Evolutionary conservation across 1,284 basidiomycete species (phyloP).

Genomic region (Hypsizygus ulmarius): DNA sequence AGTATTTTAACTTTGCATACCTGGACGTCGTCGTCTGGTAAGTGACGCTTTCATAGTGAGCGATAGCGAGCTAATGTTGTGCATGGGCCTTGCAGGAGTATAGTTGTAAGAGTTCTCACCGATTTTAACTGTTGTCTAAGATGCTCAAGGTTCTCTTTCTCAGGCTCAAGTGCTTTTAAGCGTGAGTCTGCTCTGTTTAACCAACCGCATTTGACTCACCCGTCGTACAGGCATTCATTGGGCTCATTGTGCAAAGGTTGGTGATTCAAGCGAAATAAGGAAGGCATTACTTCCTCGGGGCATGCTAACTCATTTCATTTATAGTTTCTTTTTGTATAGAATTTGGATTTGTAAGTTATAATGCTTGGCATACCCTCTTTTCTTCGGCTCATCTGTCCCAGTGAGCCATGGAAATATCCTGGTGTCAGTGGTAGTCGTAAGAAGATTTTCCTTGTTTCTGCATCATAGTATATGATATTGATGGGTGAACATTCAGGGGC

Average conservation of each 20-base stretch:
- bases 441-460: neutral
- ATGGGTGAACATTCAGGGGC: neutral
- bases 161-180: conserved; percentile 10
- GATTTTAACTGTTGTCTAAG: neutral
- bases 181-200: neutral
- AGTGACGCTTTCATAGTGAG: neutral
- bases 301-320: neutral
- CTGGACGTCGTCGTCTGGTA: conserved; percentile 11
- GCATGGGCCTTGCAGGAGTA: conserved; percentile 6
- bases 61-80: neutral
- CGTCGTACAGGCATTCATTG: conserved; percentile 4
- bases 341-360: conserved; percentile 13
- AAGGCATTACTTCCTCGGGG: neutral
- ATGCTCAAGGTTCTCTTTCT: neutral
- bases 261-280: neutral
- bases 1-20: conserved; percentile 13
- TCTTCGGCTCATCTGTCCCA: neutral
- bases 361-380: neutral
- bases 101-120: conserved; percentile 6
- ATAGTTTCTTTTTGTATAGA: conserved; percentile 15
- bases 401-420: conserved; percentile 10
- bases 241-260: conserved; percentile 12
- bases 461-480: neutral
- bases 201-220: neutral
- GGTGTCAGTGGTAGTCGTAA: conserved; percentile 1